phyloP scores from a whole-genome alignment of 306 rosid species.

The Arachis hypogaea region DNA sequence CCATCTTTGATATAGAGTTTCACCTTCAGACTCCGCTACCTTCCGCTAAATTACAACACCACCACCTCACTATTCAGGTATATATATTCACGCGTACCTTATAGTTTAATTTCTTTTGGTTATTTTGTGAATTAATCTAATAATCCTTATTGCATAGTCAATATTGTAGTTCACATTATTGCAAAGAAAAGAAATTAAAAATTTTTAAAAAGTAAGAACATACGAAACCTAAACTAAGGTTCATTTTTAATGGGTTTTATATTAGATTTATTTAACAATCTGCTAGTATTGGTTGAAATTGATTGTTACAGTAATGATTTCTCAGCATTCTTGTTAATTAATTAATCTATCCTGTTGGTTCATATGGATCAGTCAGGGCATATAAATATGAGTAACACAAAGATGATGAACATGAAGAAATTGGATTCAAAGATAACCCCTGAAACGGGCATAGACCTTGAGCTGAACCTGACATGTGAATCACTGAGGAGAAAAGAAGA shows the following conservation, averaged over 20 bases:
- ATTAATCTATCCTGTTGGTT: slow-evolving; percentile 16
- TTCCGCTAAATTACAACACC: slow-evolving; percentile 64
- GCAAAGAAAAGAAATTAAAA: too few species aligned
- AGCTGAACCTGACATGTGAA: slow-evolving; percentile 71
- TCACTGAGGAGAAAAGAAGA: slow-evolving; percentile 45
- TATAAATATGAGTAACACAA: slow-evolving; percentile 70
- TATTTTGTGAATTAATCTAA: slow-evolving; percentile 2
- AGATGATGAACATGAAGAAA: slow-evolving; percentile 63
- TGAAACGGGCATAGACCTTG: slow-evolving; percentile 77
- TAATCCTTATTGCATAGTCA: too few species aligned
- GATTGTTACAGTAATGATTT: too few species aligned
- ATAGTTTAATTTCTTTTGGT: background rate
- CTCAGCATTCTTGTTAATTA: too few species aligned
- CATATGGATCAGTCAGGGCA: slow-evolving; percentile 65
- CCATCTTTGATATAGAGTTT: slow-evolving; percentile 67
- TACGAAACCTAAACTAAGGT: too few species aligned
- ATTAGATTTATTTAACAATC: too few species aligned
- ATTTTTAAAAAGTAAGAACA: too few species aligned
- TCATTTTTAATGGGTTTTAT: too few species aligned
- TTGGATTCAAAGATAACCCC: slow-evolving; percentile 55
- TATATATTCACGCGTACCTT: too few species aligned
- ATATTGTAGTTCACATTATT: too few species aligned
- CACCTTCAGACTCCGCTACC: slow-evolving; percentile 83
- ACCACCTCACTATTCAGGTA: slow-evolving; percentile 84
- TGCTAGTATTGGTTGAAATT: too few species aligned